These are phyloP conservation scores for Tetracentron sinense DNA, from an alignment of 164 flowering plant genomes.

Conservation along the genomic window DNA sequence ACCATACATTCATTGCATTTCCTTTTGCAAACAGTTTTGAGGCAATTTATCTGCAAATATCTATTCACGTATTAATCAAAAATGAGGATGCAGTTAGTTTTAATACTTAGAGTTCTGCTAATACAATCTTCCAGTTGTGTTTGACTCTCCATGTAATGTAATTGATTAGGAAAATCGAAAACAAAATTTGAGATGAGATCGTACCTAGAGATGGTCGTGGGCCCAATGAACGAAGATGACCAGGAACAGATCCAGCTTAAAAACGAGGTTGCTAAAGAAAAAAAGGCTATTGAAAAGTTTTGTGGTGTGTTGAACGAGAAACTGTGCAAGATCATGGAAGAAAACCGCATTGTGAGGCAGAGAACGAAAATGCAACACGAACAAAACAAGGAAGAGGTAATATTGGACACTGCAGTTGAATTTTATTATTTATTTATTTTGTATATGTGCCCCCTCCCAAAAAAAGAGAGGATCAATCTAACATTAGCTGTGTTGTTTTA, in stretches of 20 bases:
- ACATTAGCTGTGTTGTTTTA: neutral
- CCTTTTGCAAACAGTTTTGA: neutral
- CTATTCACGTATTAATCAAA: neutral
- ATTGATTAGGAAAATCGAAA: slow-evolving; percentile 54
- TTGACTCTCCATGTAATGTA: neutral
- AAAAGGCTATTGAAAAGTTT: slow-evolving; percentile 53
- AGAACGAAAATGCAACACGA: slow-evolving; percentile 63
- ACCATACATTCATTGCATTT: neutral
- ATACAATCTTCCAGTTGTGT: neutral
- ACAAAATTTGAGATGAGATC: slow-evolving; percentile 78
- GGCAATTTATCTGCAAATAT: neutral
- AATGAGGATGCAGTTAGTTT: neutral
- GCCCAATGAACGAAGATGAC: slow-evolving; percentile 75
- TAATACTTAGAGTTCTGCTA: neutral
- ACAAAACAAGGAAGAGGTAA: slow-evolving; percentile 80
- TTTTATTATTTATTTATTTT: too few species aligned
- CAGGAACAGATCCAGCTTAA: slow-evolving; percentile 57
- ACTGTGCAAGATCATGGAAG: slow-evolving; percentile 52
- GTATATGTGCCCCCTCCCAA: too few species aligned
- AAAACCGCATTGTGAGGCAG: slow-evolving; percentile 52
- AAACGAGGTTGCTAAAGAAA: slow-evolving; percentile 44
- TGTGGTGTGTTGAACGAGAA: slow-evolving; percentile 42
- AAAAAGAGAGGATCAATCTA: neutral
- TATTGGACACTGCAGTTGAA: neutral
- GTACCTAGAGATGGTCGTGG: slow-evolving; percentile 69